These are phyloP conservation scores for Planoprotostelium fungivorum DNA, from an alignment of 78 protist species.

Conservation along the genomic window DNA sequence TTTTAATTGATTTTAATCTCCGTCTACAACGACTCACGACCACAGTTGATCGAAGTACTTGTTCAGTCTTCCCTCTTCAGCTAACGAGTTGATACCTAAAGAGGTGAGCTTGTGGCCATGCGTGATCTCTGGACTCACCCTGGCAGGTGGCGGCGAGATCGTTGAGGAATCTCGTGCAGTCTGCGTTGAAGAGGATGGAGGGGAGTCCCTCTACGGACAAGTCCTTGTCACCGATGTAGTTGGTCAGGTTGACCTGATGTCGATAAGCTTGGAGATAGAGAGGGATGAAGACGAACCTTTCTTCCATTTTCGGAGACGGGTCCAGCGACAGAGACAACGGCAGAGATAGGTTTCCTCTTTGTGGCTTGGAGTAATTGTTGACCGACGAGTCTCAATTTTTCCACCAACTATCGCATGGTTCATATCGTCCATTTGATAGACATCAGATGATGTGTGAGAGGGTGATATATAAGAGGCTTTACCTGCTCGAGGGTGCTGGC, in stretches of 20 bases:
- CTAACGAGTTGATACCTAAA: background rate
- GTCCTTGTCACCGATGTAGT: background rate
- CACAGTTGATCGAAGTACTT: background rate
- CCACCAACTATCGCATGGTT: background rate
- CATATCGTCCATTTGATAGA: background rate
- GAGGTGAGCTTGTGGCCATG: too few species aligned
- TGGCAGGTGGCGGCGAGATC: background rate
- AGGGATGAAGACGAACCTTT: background rate
- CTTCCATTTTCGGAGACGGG: background rate
- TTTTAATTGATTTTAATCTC: too few species aligned
- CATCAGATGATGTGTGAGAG: too few species aligned
- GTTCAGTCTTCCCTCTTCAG: background rate
- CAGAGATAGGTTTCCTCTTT: background rate
- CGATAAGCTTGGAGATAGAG: too few species aligned
- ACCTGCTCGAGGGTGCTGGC: background rate
- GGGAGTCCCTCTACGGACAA: background rate
- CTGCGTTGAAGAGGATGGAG: background rate
- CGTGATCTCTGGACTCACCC: too few species aligned
- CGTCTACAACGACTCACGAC: background rate
- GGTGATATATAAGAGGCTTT: background rate
- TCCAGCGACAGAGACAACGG: background rate
- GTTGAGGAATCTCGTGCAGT: background rate
- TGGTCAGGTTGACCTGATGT: background rate
- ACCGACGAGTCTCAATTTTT: background rate
- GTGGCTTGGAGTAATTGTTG: background rate